A percentile compares a stretch with the other conserved stretches of the same genome.
phyloP scores from a whole-genome alignment of 2,329 filamentous ascomycete genomes.

The Neurospora crassa region DNA sequence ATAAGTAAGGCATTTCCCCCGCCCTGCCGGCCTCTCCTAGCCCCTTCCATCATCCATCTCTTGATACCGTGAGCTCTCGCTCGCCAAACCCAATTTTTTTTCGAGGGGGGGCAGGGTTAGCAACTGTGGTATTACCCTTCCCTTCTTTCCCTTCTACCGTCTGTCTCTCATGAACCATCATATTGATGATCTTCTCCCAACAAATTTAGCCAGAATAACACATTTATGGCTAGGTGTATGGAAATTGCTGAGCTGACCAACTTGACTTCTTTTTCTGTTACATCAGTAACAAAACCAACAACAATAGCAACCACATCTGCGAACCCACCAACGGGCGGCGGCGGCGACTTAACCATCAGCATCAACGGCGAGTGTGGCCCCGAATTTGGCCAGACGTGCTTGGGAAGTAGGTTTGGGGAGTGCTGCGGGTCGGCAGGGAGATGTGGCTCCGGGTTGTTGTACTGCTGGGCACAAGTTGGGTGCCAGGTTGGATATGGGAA shows the following conservation, averaged over 20 bases:
- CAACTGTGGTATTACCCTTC: background rate
- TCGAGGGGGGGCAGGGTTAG: background rate
- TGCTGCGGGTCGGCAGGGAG: constrained; percentile 13
- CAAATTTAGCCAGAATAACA: background rate
- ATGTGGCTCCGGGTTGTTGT: constrained; percentile 14
- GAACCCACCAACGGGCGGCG: background rate
- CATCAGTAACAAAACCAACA: constrained; percentile 3
- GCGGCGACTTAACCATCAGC: constrained; percentile 9
- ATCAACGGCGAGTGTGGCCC: constrained; percentile 15
- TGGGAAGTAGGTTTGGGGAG: constrained; percentile 13
- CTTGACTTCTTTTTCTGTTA: background rate
- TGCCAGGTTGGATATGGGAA: constrained; percentile 16
- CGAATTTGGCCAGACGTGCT: constrained; percentile 14
- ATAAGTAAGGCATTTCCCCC: background rate
- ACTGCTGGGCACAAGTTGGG: constrained; percentile 13
- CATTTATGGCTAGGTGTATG: background rate
- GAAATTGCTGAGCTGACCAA: background rate
- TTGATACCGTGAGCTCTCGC: background rate
- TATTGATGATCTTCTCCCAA: background rate
- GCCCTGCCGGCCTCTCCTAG: background rate
- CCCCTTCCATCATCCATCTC: background rate
- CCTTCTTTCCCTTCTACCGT: background rate
- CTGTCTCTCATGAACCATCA: background rate
- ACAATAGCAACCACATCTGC: constrained; percentile 2
- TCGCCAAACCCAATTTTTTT: background rate